Percentiles rank a stretch among this genome's conserved stretches.
phyloP scores from a whole-genome alignment of 495 filamentous ascomycete genomes.

The Parachaetomium inaequale region DNA sequence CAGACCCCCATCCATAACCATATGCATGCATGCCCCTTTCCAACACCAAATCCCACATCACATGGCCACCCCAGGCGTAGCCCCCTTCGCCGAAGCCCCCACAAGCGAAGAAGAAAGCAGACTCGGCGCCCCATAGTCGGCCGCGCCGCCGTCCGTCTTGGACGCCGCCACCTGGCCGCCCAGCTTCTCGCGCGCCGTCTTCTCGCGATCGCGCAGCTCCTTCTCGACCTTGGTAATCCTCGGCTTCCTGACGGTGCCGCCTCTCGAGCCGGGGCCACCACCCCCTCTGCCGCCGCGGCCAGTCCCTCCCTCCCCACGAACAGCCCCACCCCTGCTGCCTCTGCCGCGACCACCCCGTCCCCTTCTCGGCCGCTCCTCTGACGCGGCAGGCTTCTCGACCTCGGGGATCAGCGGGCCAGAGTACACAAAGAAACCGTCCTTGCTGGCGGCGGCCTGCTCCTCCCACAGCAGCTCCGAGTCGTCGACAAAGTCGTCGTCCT shows the following conservation, averaged over 20 bases:
- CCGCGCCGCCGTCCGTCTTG: slow-evolving; percentile 2
- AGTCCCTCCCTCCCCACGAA: slow-evolving; percentile 37
- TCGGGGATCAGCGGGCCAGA: slow-evolving; percentile 80
- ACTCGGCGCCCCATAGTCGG: neutral
- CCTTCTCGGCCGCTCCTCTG: slow-evolving; percentile 72
- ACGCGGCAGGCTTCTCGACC: slow-evolving; percentile 75
- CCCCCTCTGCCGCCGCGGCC: neutral
- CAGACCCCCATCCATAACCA: neutral
- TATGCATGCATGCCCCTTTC: neutral
- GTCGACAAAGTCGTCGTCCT: slow-evolving; percentile 95
- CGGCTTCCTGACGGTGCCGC: slow-evolving; percentile 74
- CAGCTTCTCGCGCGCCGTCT: slow-evolving; percentile 44
- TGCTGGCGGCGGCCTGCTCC: slow-evolving; percentile 86
- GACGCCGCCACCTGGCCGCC: slow-evolving; percentile 24
- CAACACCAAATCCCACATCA: slow-evolving; percentile 8
- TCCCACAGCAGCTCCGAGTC: slow-evolving; percentile 96
- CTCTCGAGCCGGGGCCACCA: slow-evolving; percentile 61
- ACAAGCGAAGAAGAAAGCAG: slow-evolving; percentile 9
- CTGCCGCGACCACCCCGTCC: slow-evolving; percentile 63
- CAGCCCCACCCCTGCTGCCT: slow-evolving; percentile 55
- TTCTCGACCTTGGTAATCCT: slow-evolving; percentile 81
- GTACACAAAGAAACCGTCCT: slow-evolving; percentile 90
- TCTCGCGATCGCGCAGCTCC: slow-evolving; percentile 59
- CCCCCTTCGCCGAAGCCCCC: neutral
- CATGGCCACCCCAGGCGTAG: neutral